Conservation (phyloP, 1,139 yeast species). For the Debaryomycetaceae sp. region DNA sequence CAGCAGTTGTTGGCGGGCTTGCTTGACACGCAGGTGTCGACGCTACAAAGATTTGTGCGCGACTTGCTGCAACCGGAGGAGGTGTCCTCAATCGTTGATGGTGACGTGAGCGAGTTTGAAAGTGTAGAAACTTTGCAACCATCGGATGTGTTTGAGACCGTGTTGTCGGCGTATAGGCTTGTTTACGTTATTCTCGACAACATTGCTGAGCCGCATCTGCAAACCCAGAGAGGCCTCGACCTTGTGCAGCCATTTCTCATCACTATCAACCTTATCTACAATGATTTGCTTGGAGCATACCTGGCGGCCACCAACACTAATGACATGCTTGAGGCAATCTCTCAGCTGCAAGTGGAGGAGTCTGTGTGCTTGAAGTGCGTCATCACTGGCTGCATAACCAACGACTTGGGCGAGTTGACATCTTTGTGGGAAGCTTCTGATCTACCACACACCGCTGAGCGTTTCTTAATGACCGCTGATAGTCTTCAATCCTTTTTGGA, state of each 20-base stretch:
- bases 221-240: slow-evolving; percentile 6
- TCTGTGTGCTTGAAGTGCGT: slow-evolving; percentile 19
- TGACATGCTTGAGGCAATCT: slow-evolving; percentile 24
- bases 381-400: slow-evolving; percentile 18
- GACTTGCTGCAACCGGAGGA: slow-evolving; percentile 18
- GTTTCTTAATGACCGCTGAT: slow-evolving; percentile 38
- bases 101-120: slow-evolving; percentile 19
- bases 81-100: slow-evolving; percentile 7
- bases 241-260: slow-evolving; percentile 16
- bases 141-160: slow-evolving; percentile 34
- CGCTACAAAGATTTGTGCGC: slow-evolving; percentile 22
- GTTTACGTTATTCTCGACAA: slow-evolving; percentile 29
- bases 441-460: slow-evolving; percentile 29
- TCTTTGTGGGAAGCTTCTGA: slow-evolving; percentile 21
- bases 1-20: slow-evolving; percentile 16
- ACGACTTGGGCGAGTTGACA: slow-evolving; percentile 16
- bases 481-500: slow-evolving; percentile 41
- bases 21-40: slow-evolving; percentile 20
- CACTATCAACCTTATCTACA: slow-evolving; percentile 19
- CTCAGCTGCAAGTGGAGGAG: slow-evolving; percentile 22
- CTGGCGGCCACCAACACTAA: slow-evolving; percentile 19
- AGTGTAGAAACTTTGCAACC: slow-evolving; percentile 34
- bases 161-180: slow-evolving; percentile 26
- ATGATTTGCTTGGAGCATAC: slow-evolving; percentile 20
- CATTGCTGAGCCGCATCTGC: slow-evolving; percentile 8